Evolutionary conservation across 768 basidiomycete species (phyloP).

Genomic region (Panaeolus papilionaceus): DNA sequence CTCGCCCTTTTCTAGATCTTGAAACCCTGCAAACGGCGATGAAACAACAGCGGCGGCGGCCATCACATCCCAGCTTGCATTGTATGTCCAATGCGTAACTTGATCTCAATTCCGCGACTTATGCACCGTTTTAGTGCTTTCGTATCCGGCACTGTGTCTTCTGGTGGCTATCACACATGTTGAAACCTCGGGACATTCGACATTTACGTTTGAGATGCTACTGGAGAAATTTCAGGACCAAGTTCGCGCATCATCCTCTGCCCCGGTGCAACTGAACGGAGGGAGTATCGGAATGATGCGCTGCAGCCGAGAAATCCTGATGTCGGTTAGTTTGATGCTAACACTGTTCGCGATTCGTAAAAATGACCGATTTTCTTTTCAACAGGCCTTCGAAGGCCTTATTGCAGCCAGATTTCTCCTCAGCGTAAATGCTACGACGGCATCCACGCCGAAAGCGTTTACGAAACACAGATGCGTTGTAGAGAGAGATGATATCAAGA

Average conservation of each 20-base stretch:
- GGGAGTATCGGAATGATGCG: conserved; percentile 78
- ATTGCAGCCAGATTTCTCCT: conserved; percentile 62
- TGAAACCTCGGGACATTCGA: conserved; percentile 74
- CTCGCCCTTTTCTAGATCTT: conserved; percentile 59
- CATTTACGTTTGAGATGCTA: conserved; percentile 92
- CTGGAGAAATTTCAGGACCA: conserved; percentile 80
- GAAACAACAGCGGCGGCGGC: conserved; percentile 61
- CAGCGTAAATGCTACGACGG: conserved; percentile 51
- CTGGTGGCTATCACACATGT: conserved; percentile 87
- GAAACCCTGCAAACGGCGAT: conserved; percentile 49
- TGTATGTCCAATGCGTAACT: conserved; percentile 44
- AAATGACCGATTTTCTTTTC: conserved; percentile 15
- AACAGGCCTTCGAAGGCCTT: conserved; percentile 81
- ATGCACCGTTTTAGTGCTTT: conserved; percentile 52
- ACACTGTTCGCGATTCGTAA: background rate
- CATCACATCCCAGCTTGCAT: conserved; percentile 55
- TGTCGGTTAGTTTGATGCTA: conserved; percentile 56
- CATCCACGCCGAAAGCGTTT: conserved; percentile 69
- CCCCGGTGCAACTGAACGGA: conserved; percentile 77
- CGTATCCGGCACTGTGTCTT: conserved; percentile 83
- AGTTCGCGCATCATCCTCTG: conserved; percentile 71
- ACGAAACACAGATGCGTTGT: conserved; percentile 74
- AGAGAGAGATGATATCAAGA: conserved; percentile 69
- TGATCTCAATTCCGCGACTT: conserved; percentile 2
- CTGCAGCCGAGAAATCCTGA: conserved; percentile 67